Conservation (phyloP, 2,329 filamentous ascomycete species). For the Fusarium torulosum region DNA sequence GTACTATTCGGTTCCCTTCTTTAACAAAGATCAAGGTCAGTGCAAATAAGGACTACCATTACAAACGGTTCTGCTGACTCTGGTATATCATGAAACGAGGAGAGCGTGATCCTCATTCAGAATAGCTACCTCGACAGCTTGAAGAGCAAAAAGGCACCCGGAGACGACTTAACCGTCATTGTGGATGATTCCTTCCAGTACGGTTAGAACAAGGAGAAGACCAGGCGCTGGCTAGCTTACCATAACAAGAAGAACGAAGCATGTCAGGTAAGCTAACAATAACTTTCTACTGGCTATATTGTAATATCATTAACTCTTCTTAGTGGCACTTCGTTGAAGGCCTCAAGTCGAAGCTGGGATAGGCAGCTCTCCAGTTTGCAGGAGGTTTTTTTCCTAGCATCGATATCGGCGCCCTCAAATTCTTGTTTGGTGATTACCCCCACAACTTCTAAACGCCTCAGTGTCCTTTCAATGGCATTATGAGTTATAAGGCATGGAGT, state of each 20-base stretch:
- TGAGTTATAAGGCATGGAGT: too few relatives aligned
- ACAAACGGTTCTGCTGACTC: fast-evolving
- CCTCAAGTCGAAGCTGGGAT: too few relatives aligned
- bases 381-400: too few relatives aligned
- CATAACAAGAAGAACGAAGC: background rate
- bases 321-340: too few relatives aligned
- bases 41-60: fast-evolving
- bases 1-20: background rate
- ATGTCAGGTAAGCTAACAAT: background rate
- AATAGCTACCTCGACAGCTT: background rate
- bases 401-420: too few relatives aligned
- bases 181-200: constrained; percentile 4
- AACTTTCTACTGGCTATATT: too few relatives aligned
- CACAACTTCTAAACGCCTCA: too few relatives aligned
- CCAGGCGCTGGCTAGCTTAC: background rate
- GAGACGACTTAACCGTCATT: background rate
- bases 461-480: too few relatives aligned
- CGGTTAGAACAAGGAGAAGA: background rate
- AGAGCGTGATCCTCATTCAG: constrained; percentile 2
- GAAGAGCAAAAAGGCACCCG: background rate
- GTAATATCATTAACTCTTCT: too few relatives aligned
- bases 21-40: background rate
- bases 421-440: too few relatives aligned
- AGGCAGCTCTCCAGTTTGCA: too few relatives aligned
- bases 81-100: background rate